Conservation (phyloP, 768 basidiomycete species). For the Termitomyces sp. region DNA sequence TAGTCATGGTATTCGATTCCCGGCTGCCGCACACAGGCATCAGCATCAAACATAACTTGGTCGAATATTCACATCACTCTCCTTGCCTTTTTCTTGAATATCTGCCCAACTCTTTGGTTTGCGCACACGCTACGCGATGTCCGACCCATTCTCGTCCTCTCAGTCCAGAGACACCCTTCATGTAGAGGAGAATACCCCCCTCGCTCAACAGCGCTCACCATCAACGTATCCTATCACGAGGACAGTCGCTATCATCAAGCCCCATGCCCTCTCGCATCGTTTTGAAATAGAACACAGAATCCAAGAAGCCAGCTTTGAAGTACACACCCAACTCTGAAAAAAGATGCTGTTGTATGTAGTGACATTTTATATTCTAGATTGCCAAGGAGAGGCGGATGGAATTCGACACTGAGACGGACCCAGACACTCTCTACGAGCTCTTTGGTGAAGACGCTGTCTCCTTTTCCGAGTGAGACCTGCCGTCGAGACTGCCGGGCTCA, state of each 20-base stretch:
- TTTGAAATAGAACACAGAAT: conserved; percentile 80
- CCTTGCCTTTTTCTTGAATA: background rate
- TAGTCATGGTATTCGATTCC: conserved; percentile 15
- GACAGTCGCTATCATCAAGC: conserved; percentile 82
- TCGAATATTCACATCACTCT: background rate
- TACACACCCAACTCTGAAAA: too few species aligned
- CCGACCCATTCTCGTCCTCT: conserved; percentile 14
- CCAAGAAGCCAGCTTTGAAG: conserved; percentile 79
- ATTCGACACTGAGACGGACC: conserved; percentile 79
- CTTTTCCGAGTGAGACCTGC: conserved; percentile 60
- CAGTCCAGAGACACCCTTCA: conserved; percentile 19
- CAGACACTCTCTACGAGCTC: conserved; percentile 70
- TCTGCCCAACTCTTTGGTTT: background rate
- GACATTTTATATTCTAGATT: conserved; percentile 39
- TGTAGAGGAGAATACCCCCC: conserved; percentile 10
- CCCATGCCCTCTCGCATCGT: conserved; percentile 63
- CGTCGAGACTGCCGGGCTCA: background rate
- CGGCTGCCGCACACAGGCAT: conserved; percentile 6
- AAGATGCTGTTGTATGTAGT: conserved; percentile 11
- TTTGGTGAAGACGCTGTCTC: conserved; percentile 74
- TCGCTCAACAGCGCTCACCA: conserved; percentile 10
- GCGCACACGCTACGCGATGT: conserved; percentile 7
- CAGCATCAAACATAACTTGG: background rate
- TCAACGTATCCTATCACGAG: conserved; percentile 33
- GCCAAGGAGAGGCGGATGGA: conserved; percentile 88